Conservation (phyloP, 2,329 filamentous ascomycete species). For the Cladorrhinum sp. region DNA sequence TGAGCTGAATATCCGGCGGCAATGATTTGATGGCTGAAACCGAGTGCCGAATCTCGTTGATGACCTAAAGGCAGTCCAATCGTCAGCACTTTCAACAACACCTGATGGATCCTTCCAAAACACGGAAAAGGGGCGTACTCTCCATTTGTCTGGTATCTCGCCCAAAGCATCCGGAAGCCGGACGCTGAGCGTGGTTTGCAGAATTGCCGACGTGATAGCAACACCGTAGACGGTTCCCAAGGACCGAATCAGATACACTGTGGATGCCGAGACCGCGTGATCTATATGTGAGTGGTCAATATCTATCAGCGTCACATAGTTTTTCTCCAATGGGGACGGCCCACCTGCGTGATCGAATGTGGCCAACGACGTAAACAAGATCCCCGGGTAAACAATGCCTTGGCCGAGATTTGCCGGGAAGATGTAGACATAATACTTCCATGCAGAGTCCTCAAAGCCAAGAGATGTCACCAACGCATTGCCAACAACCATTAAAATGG, state of each 20-base stretch:
- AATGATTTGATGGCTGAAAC: constrained; percentile 53
- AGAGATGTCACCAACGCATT: constrained; percentile 51
- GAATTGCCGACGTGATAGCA: constrained; percentile 58
- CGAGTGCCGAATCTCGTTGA: constrained; percentile 61
- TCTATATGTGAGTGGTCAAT: constrained; percentile 39
- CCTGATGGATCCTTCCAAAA: neutral
- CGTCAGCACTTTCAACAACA: constrained; percentile 11
- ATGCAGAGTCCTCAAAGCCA: constrained; percentile 46
- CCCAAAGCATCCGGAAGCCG: constrained; percentile 52
- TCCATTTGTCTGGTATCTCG: constrained; percentile 55
- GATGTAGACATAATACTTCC: constrained; percentile 56
- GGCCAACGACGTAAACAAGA: constrained; percentile 60
- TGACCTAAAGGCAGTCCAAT: constrained; percentile 44
- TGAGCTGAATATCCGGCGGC: constrained; percentile 54
- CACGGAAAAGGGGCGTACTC: constrained; percentile 41
- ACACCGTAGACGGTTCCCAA: constrained; percentile 64
- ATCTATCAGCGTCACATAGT: neutral
- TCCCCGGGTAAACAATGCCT: constrained; percentile 56
- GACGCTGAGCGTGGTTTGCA: constrained; percentile 59
- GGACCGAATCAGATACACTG: constrained; percentile 61
- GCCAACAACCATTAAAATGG: constrained; percentile 51
- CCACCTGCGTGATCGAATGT: constrained; percentile 60
- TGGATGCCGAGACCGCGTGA: constrained; percentile 61
- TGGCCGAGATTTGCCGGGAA: constrained; percentile 58
- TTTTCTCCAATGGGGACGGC: constrained; percentile 18